Conservation (phyloP, 23 red algal species). For the Cyanidioschyzon merolae region DNA sequence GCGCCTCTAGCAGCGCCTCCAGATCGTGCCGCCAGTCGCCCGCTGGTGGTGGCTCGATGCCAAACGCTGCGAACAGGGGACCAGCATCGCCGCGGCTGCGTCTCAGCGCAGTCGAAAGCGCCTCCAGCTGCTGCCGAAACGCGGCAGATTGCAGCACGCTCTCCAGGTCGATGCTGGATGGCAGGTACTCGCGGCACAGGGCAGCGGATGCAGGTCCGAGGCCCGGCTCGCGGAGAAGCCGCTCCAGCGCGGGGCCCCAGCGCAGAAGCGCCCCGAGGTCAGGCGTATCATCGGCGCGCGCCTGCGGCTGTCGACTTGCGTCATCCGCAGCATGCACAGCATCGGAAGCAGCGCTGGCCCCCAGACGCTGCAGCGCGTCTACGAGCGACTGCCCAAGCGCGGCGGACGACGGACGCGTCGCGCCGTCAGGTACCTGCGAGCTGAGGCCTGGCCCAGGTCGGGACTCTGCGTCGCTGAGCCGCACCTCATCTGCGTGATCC, state of each 20-base stretch:
- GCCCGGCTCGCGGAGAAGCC: background rate
- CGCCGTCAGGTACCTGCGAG: background rate
- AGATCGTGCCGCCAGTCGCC: background rate
- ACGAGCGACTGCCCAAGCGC: background rate
- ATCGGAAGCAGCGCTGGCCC: background rate
- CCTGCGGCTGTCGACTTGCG: background rate
- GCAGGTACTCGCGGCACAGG: background rate
- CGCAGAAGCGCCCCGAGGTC: background rate
- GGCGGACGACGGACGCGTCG: background rate
- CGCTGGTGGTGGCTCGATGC: slow-evolving; percentile 1
- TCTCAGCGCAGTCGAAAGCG: background rate
- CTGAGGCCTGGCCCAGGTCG: background rate
- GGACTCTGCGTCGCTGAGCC: background rate
- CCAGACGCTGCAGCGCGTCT: slow-evolving; percentile 6
- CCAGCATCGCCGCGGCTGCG: slow-evolving; percentile 1
- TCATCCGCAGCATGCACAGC: background rate
- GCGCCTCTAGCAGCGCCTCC: background rate
- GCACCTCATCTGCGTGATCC: background rate
- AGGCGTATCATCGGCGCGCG: background rate
- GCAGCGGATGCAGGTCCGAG: background rate
- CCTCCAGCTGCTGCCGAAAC: slow-evolving; percentile 12
- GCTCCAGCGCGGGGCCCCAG: background rate
- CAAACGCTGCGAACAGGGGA: background rate
- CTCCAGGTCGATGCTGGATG: background rate
- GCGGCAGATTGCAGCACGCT: background rate